Evolutionary conservation across 192 early-diverging fungal species (phyloP), one percentile per base, ranked within the genome.

Genomic region (Umbelopsis vinacea): DNA sequence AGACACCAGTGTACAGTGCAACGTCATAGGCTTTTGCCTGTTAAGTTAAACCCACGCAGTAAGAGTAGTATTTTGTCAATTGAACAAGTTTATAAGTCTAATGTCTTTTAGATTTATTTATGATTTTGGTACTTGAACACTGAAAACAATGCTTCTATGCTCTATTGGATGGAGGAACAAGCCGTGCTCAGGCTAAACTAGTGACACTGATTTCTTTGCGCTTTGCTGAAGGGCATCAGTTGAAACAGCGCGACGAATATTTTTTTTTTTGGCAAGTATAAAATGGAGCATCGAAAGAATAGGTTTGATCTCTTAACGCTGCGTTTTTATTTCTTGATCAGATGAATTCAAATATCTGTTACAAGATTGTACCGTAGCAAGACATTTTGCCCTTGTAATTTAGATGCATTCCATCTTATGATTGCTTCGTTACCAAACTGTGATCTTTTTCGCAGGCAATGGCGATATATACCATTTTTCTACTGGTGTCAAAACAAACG

Each of bases 311-410:
- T 63, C 29, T 38, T 11, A 35, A 55, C 23, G 57, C 57, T 63
- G 57, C 57, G 57, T 22, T 63, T 57, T 63, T 63, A 63, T 63
- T 63, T 63, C 57, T 63, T 63, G 57, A 63, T 63, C 57, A 63
- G 57, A 63, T 63, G 23, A 37, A 35, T 29, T 63, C 33, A 63
- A 29, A 29, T 63, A 33, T 63, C 57, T 63, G 57, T 35, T 63
- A 2, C 53, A 37, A 63, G 57, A 63, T 63, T 63, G 57, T 63
- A 63, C 57, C 57, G 57, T 26, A 22, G 57, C 57, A 26, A 63
- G 57, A 63, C 17, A 12, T 63, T 37, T 17, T 50, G 48, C 48
- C 48, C 3, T n/a, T 50, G 48, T 50, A 50, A 17, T 17, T 50
- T 50, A 50, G 48, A 50, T n/a, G 48, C 48, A 50, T 50, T 50